Conservation (phyloP, 345 rosid genomes). For the Garcia nutans region DNA sequence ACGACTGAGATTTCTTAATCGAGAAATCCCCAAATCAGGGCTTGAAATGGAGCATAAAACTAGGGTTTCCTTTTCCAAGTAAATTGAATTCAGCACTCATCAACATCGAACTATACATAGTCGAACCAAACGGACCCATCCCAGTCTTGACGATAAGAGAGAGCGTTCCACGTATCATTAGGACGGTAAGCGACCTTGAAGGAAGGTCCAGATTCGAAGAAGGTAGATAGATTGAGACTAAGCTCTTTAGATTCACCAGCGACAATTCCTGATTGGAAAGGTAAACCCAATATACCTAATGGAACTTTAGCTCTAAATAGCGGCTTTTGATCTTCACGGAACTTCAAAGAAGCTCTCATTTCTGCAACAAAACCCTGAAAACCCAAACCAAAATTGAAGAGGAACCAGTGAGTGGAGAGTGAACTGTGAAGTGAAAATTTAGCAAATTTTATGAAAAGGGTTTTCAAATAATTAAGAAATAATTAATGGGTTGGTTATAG, state of each 20-base stretch:
- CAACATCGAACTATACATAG: constrained; percentile 62
- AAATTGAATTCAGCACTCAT: constrained; percentile 93
- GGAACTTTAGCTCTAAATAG: constrained; percentile 81
- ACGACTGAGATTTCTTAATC: constrained; percentile 67
- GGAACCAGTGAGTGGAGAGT: background rate
- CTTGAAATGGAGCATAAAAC: constrained; percentile 90
- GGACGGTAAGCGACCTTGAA: constrained; percentile 89
- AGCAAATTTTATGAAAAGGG: background rate
- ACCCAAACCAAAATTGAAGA: background rate
- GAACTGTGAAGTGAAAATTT: background rate
- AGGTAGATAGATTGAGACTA: constrained; percentile 67
- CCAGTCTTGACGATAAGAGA: constrained; percentile 85
- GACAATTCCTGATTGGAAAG: constrained; percentile 85
- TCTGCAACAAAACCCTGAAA: background rate
- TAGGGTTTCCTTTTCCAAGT: constrained; percentile 61
- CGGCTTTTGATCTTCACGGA: constrained; percentile 87
- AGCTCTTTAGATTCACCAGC: constrained; percentile 92
- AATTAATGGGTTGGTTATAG: background rate
- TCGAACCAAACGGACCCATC: constrained; percentile 78
- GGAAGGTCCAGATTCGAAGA: constrained; percentile 83
- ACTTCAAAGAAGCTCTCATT: constrained; percentile 93
- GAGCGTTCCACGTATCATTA: constrained; percentile 75
- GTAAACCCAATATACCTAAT: constrained; percentile 65
- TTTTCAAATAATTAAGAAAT: background rate
- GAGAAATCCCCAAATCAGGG: constrained; percentile 90